Evolutionary conservation across 208 protist genomes (phyloP), one percentile per base, ranked within the genome.

Genomic region (Trypanosoma caninum): DNA sequence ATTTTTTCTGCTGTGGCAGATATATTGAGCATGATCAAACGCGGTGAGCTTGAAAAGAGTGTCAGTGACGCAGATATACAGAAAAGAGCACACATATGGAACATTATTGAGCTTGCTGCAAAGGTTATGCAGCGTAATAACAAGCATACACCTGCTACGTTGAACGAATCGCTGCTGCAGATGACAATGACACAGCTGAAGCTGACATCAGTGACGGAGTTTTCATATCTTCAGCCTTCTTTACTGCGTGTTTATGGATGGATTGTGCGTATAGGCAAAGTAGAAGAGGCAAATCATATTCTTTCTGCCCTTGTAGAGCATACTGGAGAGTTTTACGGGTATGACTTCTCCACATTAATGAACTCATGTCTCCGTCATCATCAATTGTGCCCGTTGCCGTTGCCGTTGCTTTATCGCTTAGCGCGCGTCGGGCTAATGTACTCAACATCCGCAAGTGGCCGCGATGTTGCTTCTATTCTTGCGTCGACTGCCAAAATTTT

Each of bases 121-220:
- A 91, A 89, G 80, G 65, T 82, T 14, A 53, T 91, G 46, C 87
- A 91, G 69, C 79, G 76, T 8, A 87, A 84, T 44, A 80, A 82
- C 0, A 70, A 74, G 54, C 83, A 85, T 2, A 69, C 79, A 31
- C 82, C 87, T 1, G 73, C 73, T 22, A 38, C 74, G 35, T 50
- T 91, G 40, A 83, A 69, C 47, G 82, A 87, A 20, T 69, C 74
- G 7, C 84, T 94, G 8, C 61, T 75, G n/a, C 41, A 64, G 9
- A 51, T 71, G 27, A 62, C 78, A 13, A 73, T 80, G 61, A 27
- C 23, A n/a, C 50, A 80, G 34, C 58, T 91, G 42, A 68, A 82
- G 53, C 40, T 13, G 0, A 86, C 74, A 8, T 35, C 71, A 11
- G 51, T 33, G n/a, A 58, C 45, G 0, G 61, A 81, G 34, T 54